These are phyloP conservation scores for Backusella psychrophila DNA, from an alignment of 192 early-diverging fungal genomes.

Conservation along the genomic window DNA sequence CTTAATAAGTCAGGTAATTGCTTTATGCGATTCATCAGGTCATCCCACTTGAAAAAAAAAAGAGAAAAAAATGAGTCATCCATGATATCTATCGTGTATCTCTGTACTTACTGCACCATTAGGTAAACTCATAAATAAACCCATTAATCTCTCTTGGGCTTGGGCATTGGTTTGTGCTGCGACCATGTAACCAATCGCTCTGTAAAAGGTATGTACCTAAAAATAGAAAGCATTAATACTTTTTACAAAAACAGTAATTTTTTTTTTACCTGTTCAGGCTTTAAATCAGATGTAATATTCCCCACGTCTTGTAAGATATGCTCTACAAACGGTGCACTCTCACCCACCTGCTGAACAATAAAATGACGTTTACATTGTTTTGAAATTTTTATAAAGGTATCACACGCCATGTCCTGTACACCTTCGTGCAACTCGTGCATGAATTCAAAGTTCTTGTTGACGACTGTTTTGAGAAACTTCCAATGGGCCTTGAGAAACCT, in stretches of 20 bases:
- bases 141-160: conserved; percentile 79
- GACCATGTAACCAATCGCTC: conserved; percentile 98
- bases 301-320: conserved; percentile 86
- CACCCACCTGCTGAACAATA: conserved; percentile 87
- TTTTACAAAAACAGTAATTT: neutral
- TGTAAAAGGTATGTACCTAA: conserved; percentile 93
- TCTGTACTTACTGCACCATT: conserved; percentile 65
- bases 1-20: conserved; percentile 67
- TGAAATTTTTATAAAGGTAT: conserved; percentile 99
- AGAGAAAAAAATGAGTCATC: neutral
- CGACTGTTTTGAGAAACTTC: conserved; percentile 99
- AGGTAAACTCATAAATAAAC: conserved; percentile 85
- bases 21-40: conserved; percentile 65
- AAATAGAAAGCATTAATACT: neutral
- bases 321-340: conserved; percentile 90
- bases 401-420: conserved; percentile 99
- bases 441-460: conserved; percentile 99
- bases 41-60: conserved; percentile 64
- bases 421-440: conserved; percentile 99
- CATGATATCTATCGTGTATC: neutral
- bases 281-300: conserved; percentile 84
- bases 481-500: conserved; percentile 99
- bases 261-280: conserved; percentile 66
- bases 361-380: conserved; percentile 97
- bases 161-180: conserved; percentile 82